Conservation (phyloP, 306 rosid species). For the Cucumis sativus region DNA sequence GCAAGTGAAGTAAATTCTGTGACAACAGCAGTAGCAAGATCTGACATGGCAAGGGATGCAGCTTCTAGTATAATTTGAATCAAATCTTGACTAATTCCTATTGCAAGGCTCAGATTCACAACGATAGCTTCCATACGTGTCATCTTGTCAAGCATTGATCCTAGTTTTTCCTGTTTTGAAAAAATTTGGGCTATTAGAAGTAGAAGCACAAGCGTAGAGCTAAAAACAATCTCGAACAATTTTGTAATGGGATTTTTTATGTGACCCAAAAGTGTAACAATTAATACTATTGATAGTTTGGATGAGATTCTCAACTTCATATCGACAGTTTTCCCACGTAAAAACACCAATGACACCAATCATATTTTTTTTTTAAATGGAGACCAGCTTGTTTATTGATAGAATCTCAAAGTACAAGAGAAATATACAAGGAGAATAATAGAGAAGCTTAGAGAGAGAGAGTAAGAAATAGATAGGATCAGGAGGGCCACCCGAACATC, state of each 20-base stretch:
- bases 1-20: constrained; percentile 89
- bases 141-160: constrained; percentile 93
- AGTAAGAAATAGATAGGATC: no score
- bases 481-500: no score
- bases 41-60: constrained; percentile 95
- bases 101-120: constrained; percentile 33
- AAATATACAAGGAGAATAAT: no score
- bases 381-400: no score
- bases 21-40: constrained; percentile 91
- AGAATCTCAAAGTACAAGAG: no score
- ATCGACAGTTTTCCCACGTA: not conserved
- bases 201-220: not conserved
- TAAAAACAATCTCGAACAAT: not conserved
- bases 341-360: not conserved
- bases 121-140: constrained; percentile 51
- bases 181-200: constrained; percentile 13
- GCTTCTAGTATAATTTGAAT: constrained; percentile 47
- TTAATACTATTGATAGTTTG: not conserved
- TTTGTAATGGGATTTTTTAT: not conserved
- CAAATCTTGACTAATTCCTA: constrained; percentile 34
- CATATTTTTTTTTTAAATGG: not conserved
- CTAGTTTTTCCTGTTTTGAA: constrained; percentile 69
- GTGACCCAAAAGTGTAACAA: not conserved
- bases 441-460: no score
- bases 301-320: not conserved